These are phyloP conservation scores for Arthroderma sp. DNA, from an alignment of 2,329 filamentous ascomycete genomes.

Conservation along the genomic window DNA sequence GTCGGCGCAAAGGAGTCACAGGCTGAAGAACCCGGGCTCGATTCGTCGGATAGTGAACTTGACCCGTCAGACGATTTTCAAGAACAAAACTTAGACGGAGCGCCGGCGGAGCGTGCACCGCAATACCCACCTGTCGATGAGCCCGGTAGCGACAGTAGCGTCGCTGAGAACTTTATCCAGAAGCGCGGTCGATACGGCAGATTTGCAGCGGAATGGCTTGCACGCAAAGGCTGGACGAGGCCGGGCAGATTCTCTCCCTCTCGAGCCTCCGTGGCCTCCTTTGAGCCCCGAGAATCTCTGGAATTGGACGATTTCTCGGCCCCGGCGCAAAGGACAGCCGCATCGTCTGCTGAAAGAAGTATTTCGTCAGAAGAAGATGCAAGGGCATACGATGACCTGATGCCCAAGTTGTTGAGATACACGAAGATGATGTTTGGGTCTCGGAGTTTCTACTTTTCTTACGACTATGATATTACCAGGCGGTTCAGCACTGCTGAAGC, in stretches of 20 bases:
- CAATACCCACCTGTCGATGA: conserved; percentile 18
- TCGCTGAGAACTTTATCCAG: conserved; percentile 79
- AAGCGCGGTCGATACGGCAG: conserved; percentile 72
- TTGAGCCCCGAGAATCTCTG: conserved; percentile 4
- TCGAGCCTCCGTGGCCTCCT: not conserved
- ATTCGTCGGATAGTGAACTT: conserved; percentile 9
- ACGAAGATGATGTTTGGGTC: conserved; percentile 76
- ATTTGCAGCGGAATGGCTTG: conserved; percentile 88
- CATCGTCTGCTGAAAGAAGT: not conserved
- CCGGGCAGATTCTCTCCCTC: not conserved
- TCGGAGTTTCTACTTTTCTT: conserved; percentile 85
- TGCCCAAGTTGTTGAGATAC: conserved; percentile 75
- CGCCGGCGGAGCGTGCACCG: conserved; percentile 16
- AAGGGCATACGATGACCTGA: conserved; percentile 40
- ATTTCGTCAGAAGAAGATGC: conserved; percentile 12
- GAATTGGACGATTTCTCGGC: conserved; percentile 11
- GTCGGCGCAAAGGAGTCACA: conserved; percentile 20
- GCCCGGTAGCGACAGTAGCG: conserved; percentile 41
- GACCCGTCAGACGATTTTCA: conserved; percentile 6
- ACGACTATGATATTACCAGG: conserved; percentile 82
- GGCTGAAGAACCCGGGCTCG: conserved; percentile 19
- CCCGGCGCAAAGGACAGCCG: conserved; percentile 2
- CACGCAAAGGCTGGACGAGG: conserved; percentile 56
- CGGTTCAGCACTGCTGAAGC: conserved; percentile 35
- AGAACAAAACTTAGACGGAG: conserved; percentile 13